These are phyloP conservation scores for Erodium chrysanthum DNA, from an alignment of 441 rosid genomes.

Conservation along the genomic window DNA sequence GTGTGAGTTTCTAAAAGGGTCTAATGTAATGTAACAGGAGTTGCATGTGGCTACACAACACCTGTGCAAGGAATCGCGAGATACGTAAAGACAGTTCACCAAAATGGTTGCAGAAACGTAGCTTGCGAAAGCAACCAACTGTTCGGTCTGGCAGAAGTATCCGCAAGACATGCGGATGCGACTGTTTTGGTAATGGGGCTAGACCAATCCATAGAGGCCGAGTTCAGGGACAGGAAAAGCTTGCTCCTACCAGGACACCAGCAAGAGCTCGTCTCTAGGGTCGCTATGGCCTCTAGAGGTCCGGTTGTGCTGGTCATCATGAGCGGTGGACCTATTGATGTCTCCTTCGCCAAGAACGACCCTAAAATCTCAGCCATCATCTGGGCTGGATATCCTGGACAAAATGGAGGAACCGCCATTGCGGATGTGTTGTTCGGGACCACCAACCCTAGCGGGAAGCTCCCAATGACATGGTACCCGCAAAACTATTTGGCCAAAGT, in stretches of 20 bases:
- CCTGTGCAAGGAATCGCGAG: conserved; percentile 51
- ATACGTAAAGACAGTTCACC: conserved; percentile 44
- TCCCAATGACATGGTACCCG: conserved; percentile 77
- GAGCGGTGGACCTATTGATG: conserved; percentile 61
- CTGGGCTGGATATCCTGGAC: conserved; percentile 75
- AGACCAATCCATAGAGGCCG: conserved; percentile 61
- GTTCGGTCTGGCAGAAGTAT: conserved; percentile 38
- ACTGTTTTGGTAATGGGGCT: conserved; percentile 57
- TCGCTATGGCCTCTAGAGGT: conserved; percentile 45
- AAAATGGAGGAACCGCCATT: conserved; percentile 62
- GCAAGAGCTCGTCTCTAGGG: conserved; percentile 52
- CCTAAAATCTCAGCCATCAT: conserved; percentile 46
- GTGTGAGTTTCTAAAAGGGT: no score
- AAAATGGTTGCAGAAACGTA: conserved; percentile 39
- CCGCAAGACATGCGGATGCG: conserved; percentile 47
- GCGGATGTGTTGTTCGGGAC: conserved; percentile 49
- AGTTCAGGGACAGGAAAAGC: conserved; percentile 38
- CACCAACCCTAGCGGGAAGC: conserved; percentile 53
- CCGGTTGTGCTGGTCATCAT: conserved; percentile 46
- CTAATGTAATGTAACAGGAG: conserved; percentile 21
- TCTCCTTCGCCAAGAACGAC: conserved; percentile 50
- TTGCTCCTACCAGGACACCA: conserved; percentile 51
- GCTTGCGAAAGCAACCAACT: conserved; percentile 29
- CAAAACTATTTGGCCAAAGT: conserved; percentile 43
- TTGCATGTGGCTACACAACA: conserved; percentile 46